Evolutionary conservation across 2,329 filamentous ascomycete genomes (phyloP), one percentile per base, ranked within the genome.

Genomic region (Coleophoma crateriformis): DNA sequence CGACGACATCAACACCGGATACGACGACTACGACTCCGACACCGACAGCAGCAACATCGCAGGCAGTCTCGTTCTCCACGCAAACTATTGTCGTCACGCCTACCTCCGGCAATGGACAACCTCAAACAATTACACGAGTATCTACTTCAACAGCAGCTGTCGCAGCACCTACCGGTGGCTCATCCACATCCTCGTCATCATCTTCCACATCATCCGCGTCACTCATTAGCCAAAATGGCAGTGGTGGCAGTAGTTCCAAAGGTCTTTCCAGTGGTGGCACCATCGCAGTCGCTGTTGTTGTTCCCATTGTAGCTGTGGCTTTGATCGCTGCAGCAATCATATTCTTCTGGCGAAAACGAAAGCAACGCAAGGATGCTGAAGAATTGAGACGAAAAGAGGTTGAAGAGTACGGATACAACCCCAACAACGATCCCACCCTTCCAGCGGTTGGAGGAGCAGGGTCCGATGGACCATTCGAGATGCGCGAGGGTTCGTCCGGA

Each of bases 351-450:
- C 84, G 88, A 65, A 90, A 84, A 72, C 86, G 90, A 55, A 95
- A 95, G 72, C 84, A 88, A 61, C 83, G 85, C 56, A 94, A 90
- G 74, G 82, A 83, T 55, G 87, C 86, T 13, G 90, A 94, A 64
- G 94, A 96, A 65, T 83, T 91, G 61, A 82, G 94, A 46, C 82
- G 91, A 55, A 96, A 96, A 72, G 94, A 99, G 69, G 90, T 96
- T 11, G 92, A 97, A 67, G 94, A 97, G 65, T 97, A 97, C 66
- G 86, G 88, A 33, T 97, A 91, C 75, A 97, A 97, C 67, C 94
- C 94, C n/a, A 97, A 97, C 69, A 85, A 90, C 52, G 91, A 96
- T 64, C 90, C 91, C 1, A 90, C 87, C 1, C 75, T 96, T 12
- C 82, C 82, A 7, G 75, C 76, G 10, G 73, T 80, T 14, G 73